A percentile compares a stretch with the other conserved stretches of the same genome.
Evolutionary conservation across 2,329 filamentous ascomycete genomes (phyloP).

Genomic region (Alternaria dauci): DNA sequence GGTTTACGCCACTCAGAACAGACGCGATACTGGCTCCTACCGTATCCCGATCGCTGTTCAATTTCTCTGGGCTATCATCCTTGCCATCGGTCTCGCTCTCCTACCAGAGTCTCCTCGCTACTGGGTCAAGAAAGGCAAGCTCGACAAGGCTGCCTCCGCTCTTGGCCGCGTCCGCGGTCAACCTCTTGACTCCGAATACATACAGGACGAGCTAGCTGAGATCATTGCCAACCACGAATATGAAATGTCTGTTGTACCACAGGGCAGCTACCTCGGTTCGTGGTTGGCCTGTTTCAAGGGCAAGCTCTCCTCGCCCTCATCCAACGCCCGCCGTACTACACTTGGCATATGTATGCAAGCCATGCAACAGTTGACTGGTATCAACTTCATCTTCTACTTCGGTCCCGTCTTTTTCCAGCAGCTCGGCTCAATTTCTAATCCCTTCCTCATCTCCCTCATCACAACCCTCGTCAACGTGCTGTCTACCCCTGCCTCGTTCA

Average conservation of each 20-base stretch:
- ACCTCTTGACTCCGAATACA: slow-evolving; percentile 75
- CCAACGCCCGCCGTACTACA: slow-evolving; percentile 59
- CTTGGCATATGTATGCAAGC: slow-evolving; percentile 60
- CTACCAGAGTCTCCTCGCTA: slow-evolving; percentile 89
- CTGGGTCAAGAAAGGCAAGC: slow-evolving; percentile 79
- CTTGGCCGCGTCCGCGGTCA: slow-evolving; percentile 79
- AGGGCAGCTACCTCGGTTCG: slow-evolving; percentile 53
- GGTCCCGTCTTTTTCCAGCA: slow-evolving; percentile 85
- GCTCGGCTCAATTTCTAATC: slow-evolving; percentile 73
- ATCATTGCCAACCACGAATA: slow-evolving; percentile 94
- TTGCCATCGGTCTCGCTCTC: slow-evolving; percentile 74
- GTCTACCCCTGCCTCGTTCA: slow-evolving; percentile 88
- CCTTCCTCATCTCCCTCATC: slow-evolving; percentile 84
- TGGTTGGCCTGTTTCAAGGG: slow-evolving; percentile 74
- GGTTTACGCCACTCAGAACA: slow-evolving; percentile 74
- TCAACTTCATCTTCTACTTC: slow-evolving; percentile 74
- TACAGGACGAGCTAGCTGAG: slow-evolving; percentile 82
- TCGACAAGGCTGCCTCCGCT: slow-evolving; percentile 70
- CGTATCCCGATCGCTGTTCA: slow-evolving; percentile 85
- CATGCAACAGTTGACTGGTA: slow-evolving; percentile 73
- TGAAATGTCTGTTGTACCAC: slow-evolving; percentile 67
- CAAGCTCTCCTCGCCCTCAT: slow-evolving; percentile 58
- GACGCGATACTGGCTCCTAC: slow-evolving; percentile 70
- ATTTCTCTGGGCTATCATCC: slow-evolving; percentile 82
- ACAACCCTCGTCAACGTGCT: slow-evolving; percentile 88